Percentiles rank a stretch among this genome's conserved stretches.
phyloP scores from a whole-genome alignment of 176 grass and related monocot species.

The Rhipidocladum racemiflorum region DNA sequence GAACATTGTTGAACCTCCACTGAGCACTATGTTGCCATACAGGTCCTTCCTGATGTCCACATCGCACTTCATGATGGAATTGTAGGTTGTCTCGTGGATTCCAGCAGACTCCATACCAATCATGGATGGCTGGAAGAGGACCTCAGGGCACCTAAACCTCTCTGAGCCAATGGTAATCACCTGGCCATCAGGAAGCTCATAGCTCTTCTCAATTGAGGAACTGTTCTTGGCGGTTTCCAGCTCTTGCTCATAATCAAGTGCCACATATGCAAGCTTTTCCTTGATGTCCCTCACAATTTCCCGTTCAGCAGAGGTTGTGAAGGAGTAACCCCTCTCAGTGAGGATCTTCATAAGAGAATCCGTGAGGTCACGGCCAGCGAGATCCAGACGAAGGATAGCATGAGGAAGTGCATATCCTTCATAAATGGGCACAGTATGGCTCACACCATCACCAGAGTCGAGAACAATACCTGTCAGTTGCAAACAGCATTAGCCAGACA shows the following conservation, averaged over 20 bases:
- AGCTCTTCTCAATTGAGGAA: slow-evolving; percentile 41
- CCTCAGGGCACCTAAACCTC: slow-evolving; percentile 50
- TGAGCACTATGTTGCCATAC: slow-evolving; percentile 46
- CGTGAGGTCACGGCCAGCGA: slow-evolving; percentile 39
- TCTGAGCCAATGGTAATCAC: slow-evolving; percentile 45
- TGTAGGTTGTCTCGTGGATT: slow-evolving; percentile 49
- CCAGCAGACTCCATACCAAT: slow-evolving; percentile 43
- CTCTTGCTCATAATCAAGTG: slow-evolving; percentile 46
- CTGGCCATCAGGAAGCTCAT: slow-evolving; percentile 44
- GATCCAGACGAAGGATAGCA: slow-evolving; percentile 39
- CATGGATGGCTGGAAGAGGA: slow-evolving; percentile 52
- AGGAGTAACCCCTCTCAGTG: slow-evolving; percentile 39
- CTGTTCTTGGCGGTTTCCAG: background rate
- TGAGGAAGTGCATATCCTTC: slow-evolving; percentile 40
- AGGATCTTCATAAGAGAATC: slow-evolving; percentile 38
- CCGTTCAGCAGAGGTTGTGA: slow-evolving; percentile 31
- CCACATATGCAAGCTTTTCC: slow-evolving; percentile 47
- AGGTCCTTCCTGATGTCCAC: slow-evolving; percentile 50
- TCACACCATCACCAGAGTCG: slow-evolving; percentile 50
- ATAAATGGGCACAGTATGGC: slow-evolving; percentile 39
- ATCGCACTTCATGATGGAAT: slow-evolving; percentile 53
- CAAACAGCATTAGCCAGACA: background rate
- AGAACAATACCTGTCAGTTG: slow-evolving; percentile 32
- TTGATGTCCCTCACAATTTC: slow-evolving; percentile 53
- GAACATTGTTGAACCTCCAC: slow-evolving; percentile 46